Evolutionary conservation across 2,329 filamentous ascomycete species (phyloP).

Genomic region (Phyllosticta capitalensis): DNA sequence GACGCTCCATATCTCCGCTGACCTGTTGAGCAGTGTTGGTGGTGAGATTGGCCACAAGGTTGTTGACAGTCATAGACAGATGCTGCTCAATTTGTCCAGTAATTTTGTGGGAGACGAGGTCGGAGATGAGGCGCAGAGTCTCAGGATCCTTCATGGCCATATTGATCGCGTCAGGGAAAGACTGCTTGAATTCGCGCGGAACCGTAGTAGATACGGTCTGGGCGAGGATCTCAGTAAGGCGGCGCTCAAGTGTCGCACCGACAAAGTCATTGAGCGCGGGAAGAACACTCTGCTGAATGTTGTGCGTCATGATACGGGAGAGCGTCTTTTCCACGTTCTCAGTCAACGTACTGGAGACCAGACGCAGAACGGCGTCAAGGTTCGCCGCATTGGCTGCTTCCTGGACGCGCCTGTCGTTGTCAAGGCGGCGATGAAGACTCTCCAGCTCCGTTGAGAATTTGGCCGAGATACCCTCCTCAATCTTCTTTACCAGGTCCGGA

Average conservation of each 20-base stretch:
- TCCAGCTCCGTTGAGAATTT: slow-evolving; percentile 47
- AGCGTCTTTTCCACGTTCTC: slow-evolving; percentile 70
- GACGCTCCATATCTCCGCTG: slow-evolving; percentile 57
- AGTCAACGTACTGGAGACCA: slow-evolving; percentile 58
- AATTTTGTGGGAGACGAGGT: slow-evolving; percentile 60
- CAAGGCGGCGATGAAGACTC: slow-evolving; percentile 50
- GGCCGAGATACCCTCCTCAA: slow-evolving; percentile 38
- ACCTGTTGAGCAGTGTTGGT: slow-evolving; percentile 58
- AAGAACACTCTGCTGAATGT: slow-evolving; percentile 66
- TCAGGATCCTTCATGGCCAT: slow-evolving; percentile 65
- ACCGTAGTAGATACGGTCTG: slow-evolving; percentile 56
- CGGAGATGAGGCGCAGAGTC: slow-evolving; percentile 61
- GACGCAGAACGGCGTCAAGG: slow-evolving; percentile 58
- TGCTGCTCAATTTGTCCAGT: slow-evolving; percentile 60
- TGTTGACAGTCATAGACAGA: slow-evolving; percentile 51
- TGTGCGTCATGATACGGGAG: slow-evolving; percentile 62
- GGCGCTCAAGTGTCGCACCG: slow-evolving; percentile 58
- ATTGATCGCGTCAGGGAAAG: slow-evolving; percentile 57
- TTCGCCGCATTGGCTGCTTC: slow-evolving; percentile 55
- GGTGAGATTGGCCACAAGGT: slow-evolving; percentile 53
- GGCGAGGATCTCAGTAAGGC: slow-evolving; percentile 59
- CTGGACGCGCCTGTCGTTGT: slow-evolving; percentile 58
- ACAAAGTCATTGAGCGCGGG: slow-evolving; percentile 63
- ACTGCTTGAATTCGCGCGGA: slow-evolving; percentile 62
- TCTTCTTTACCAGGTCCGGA: slow-evolving; percentile 46